Evolutionary conservation across 495 filamentous ascomycete species (phyloP).

Genomic region (Massariosphaeria phaeospora): DNA sequence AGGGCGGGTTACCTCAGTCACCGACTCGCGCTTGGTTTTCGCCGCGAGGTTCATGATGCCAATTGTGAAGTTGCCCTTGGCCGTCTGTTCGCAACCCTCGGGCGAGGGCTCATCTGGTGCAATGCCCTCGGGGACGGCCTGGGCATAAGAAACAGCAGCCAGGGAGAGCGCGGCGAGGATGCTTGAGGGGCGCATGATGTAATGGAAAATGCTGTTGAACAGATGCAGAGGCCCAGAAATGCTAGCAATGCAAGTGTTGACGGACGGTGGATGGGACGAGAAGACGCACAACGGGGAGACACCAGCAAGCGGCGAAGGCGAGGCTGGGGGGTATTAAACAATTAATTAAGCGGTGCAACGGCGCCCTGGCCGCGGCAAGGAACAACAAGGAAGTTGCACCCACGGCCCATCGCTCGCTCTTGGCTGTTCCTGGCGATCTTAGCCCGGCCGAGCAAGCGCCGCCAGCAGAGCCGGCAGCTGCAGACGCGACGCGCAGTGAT

Average conservation of each 20-base stretch:
- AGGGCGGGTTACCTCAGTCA: neutral
- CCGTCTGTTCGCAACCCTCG: constrained; percentile 15
- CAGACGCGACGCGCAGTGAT: no score
- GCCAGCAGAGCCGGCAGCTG: neutral
- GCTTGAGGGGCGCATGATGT: constrained; percentile 11
- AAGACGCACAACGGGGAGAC: neutral
- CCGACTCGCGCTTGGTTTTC: constrained; percentile 21
- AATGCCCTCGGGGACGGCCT: constrained; percentile 22
- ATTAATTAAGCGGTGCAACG: neutral
- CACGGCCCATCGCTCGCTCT: neutral
- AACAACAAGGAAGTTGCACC: neutral
- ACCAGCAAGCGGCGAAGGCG: neutral
- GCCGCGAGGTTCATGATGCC: neutral
- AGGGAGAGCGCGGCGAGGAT: constrained; percentile 11
- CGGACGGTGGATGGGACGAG: neutral
- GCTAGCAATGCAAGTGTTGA: no score
- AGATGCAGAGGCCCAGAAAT: neutral
- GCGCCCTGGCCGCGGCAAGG: neutral
- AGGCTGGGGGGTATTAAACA: neutral
- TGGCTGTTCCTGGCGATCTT: neutral
- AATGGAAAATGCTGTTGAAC: neutral
- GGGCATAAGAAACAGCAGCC: constrained; percentile 5
- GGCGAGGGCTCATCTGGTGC: constrained; percentile 14
- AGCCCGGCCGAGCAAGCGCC: neutral
- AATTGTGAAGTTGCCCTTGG: constrained; percentile 21